Conservation (phyloP, 805 yeast genomes). For the Kuraishia floccosa region DNA sequence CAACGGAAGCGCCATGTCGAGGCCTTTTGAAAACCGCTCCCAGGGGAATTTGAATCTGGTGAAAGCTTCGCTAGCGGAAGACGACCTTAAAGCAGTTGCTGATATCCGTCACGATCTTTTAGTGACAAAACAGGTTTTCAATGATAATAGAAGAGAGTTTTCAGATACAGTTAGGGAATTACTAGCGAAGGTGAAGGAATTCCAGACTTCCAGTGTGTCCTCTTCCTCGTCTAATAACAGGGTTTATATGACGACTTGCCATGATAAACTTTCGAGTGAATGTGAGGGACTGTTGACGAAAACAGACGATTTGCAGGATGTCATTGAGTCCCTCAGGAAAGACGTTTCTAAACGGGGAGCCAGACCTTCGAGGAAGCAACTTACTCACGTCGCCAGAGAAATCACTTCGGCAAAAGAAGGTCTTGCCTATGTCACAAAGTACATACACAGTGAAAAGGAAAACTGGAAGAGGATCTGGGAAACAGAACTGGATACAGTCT, state of each 20-base stretch:
- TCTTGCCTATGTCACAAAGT: constrained; percentile 43
- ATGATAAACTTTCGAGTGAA: constrained; percentile 59
- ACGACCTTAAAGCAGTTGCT: constrained; percentile 18
- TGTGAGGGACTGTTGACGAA: constrained; percentile 64
- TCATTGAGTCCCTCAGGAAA: constrained; percentile 77
- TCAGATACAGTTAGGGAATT: constrained; percentile 31
- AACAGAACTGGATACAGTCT: constrained; percentile 74
- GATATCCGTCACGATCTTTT: constrained; percentile 49
- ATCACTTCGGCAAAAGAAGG: constrained; percentile 43
- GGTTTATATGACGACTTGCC: constrained; percentile 67
- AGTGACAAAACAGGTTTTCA: constrained; percentile 45
- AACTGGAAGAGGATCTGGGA: constrained; percentile 93
- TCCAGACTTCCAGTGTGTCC: constrained; percentile 36
- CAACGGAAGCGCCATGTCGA: neutral
- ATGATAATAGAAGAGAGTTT: constrained; percentile 27
- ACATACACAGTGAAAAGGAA: constrained; percentile 60
- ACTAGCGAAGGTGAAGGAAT: constrained; percentile 31
- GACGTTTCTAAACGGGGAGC: constrained; percentile 87
- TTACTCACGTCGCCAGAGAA: constrained; percentile 56
- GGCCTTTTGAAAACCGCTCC: neutral
- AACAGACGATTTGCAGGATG: constrained; percentile 87
- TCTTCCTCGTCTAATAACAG: constrained; percentile 22
- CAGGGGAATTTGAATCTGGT: neutral
- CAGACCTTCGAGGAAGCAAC: constrained; percentile 63
- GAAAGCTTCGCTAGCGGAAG: neutral